Evolutionary conservation across 257 asterid species (phyloP), one percentile per base, ranked within the genome.

Genomic region (Agastache rugosa): DNA sequence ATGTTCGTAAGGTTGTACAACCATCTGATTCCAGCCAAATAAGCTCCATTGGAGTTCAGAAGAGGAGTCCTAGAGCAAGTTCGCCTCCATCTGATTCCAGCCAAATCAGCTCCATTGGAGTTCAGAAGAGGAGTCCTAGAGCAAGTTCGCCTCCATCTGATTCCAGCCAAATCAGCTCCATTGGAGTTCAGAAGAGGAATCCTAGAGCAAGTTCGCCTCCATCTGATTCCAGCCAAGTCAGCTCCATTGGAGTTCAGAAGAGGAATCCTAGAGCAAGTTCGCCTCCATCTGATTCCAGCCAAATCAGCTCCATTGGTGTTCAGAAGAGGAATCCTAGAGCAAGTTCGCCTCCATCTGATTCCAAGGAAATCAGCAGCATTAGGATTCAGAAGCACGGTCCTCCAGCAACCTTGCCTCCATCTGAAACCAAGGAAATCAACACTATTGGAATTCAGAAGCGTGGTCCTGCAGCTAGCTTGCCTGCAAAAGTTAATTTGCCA

Each of bases 311-410:
- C 53, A 72, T 55, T 67, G 83, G 84, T 64, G 81, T 74, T 77
- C 96, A 87, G 81, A 89, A 87, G 83, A 84, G 83, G 69, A 81
- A 60, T 72, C 83, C 87, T 67, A 61, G 74, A 16, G 69, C 63
- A 53, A 87, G 77, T 73, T 10, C 78, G 60, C 86, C 80, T 29
- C 67, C 78, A 53, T 54, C 73, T 41, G 55, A 65, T 65, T 59
- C 85, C 63, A 88, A 83, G 82, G 96, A 91, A 75, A 84, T 64
- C 67, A 79, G 71, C 66, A 70, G 63, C 61, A 71, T 44, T 69
- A 82, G 82, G 62, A 84, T 72, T 74, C 94, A 87, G 84, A 90
- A 87, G 86, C 86, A 82, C 71, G 76, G 70, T 71, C 81, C 92
- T 76, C 69, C 74, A 27, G 73, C 45, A 45, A 85, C 77, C 72